Conservation (phyloP, 192 early-diverging fungal genomes). For the Geosiphon pyriformis region DNA sequence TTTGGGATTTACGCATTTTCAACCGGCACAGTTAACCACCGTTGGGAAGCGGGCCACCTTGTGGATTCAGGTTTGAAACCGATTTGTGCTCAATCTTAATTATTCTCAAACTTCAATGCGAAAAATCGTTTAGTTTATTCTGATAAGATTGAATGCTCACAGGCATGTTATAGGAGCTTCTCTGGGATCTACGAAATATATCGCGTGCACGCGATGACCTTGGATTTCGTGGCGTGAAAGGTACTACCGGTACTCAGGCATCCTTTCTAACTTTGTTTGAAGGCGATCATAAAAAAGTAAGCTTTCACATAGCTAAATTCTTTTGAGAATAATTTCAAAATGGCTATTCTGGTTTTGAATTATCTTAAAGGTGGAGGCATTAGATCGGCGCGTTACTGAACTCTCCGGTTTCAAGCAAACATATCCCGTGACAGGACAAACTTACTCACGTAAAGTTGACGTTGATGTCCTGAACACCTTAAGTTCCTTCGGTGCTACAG, state of each 20-base stretch:
- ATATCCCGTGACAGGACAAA: constrained; percentile 94
- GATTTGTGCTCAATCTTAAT: no score
- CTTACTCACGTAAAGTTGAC: constrained; percentile 97
- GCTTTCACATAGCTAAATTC: neutral
- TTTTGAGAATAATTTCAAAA: no score
- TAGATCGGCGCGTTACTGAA: constrained; percentile 89
- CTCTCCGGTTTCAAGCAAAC: constrained; percentile 76
- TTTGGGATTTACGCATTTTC: constrained; percentile 98
- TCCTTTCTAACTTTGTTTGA: constrained; percentile 95
- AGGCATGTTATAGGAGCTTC: constrained; percentile 59
- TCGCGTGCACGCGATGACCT: constrained; percentile 81
- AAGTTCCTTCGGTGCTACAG: constrained; percentile 89
- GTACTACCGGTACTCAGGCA: constrained; percentile 97
- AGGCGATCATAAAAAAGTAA: constrained; percentile 81
- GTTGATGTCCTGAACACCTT: constrained; percentile 83
- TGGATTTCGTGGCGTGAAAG: constrained; percentile 94
- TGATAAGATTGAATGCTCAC: no score
- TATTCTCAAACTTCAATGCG: no score
- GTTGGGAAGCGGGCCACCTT: constrained; percentile 95
- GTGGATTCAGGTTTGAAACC: constrained; percentile 69
- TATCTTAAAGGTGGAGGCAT: constrained; percentile 78
- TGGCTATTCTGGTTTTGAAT: no score
- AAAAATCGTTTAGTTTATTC: no score
- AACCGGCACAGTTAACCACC: constrained; percentile 96
- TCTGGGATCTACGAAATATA: constrained; percentile 96